Evolutionary conservation across 371 early-diverging fungal species (phyloP).

Genomic region (Mucor saturninus): DNA sequence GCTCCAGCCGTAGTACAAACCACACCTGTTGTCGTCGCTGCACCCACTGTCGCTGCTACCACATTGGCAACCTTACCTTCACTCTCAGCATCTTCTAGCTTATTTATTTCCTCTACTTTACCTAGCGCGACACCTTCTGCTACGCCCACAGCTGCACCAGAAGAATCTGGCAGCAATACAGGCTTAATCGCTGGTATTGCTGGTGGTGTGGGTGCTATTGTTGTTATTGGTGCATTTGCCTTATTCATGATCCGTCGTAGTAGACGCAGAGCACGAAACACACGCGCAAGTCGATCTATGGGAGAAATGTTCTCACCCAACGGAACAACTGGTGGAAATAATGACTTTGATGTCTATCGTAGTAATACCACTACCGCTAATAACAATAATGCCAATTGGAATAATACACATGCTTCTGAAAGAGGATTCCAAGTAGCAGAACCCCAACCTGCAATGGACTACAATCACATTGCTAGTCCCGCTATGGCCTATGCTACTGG

Average conservation of each 20-base stretch:
- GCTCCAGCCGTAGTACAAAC: not conserved
- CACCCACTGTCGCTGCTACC: not conserved
- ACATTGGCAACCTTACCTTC: not conserved
- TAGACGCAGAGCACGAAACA: constrained; percentile 15
- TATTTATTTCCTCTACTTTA: not conserved
- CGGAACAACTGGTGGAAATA: constrained; percentile 5
- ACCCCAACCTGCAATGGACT: constrained; percentile 1
- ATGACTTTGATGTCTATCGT: constrained; percentile 8
- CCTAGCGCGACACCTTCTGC: constrained; percentile 13
- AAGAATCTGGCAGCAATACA: constrained; percentile 8
- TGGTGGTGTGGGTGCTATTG: constrained; percentile 28
- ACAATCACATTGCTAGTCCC: constrained; percentile 8
- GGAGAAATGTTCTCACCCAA: constrained; percentile 31
- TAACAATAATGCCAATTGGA: constrained; percentile 2
- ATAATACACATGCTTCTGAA: constrained; percentile 13
- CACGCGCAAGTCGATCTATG: constrained; percentile 31
- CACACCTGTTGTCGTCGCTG: not conserved
- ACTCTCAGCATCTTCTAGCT: not conserved
- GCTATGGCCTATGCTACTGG: constrained; percentile 22
- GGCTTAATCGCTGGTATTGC: constrained; percentile 31
- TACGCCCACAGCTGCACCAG: not conserved
- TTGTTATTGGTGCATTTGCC: constrained; percentile 21
- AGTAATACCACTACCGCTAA: constrained; percentile 1
- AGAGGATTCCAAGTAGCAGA: constrained; percentile 19
- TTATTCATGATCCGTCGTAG: constrained; percentile 26